Evolutionary conservation across 768 basidiomycete genomes (phyloP), one percentile per base, ranked within the genome.

Genomic region (Panellus pusillus): DNA sequence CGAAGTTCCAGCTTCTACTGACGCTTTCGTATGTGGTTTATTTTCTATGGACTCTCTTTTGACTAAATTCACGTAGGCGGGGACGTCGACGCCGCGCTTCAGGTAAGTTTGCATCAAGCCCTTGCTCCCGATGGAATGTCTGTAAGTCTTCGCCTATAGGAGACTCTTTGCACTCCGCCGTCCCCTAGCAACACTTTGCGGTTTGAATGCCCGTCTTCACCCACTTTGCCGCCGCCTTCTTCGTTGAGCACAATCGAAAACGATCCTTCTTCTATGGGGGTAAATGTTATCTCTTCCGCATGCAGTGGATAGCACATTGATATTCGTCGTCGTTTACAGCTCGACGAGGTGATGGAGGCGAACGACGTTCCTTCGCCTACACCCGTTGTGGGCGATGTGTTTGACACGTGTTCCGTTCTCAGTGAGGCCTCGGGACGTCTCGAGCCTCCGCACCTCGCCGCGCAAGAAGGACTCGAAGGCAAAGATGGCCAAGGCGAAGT

Each of bases 351-450:
- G 32, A 4, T 12, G 6, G 44, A 50, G 11, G 39, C 9, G 14
- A 31, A 15, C 7, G 44, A 41, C 18, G 38, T 38, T 29, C 27
- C 19, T 4, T 14, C 36, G 19, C 19, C 17, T 4, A 12, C 29
- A 18, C 19, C 39, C 9, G 19, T n/a, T 3, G 14, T 3, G 12
- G 37, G 28, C 14, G 44, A 50, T 46, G 6, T 47, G 37, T 52
- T 50, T 46, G 54, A 62, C 18, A 47, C 59, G 6, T 62, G 64
- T 3, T 67, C 69, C 52, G 60, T 43, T 24, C 47, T 59, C 31
- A 27, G 70, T 9, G 49, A 57, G 11, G 46, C 46, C 9, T 46
- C 52, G 1, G n/a, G 52, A 52, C 19, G 45, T 49, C 38, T 43
- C 50, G 4, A 38, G 31, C n/a, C 42, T 55, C 13, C 7, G 49